phyloP scores from a whole-genome alignment of 2,329 filamentous ascomycete genomes.

The Hypomyces perniciosus region DNA sequence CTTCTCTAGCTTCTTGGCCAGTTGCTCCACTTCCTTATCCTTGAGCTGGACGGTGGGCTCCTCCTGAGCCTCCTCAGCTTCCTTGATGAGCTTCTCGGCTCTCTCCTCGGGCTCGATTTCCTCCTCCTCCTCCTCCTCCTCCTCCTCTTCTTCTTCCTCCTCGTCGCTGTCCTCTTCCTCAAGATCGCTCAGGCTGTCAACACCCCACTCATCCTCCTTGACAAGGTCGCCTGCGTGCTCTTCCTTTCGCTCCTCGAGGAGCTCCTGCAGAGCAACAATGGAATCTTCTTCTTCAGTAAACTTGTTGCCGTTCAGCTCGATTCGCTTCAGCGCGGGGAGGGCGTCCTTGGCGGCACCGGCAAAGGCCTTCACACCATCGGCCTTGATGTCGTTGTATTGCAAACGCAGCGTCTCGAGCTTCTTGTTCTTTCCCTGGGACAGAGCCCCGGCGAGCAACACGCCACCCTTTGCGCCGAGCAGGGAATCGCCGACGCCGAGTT shows the following conservation, averaged over 20 bases:
- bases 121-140: conserved; percentile 62
- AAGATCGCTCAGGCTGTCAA: conserved; percentile 82
- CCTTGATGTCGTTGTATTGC: conserved; percentile 92
- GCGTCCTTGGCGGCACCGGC: conserved; percentile 59
- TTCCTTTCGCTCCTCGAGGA: conserved; percentile 74
- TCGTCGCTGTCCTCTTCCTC: conserved; percentile 67
- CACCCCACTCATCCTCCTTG: conserved; percentile 74
- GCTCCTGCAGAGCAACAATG: conserved; percentile 60
- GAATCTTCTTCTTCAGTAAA: conserved; percentile 79
- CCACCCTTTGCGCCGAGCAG: conserved; percentile 74
- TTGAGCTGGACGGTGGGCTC: conserved; percentile 65
- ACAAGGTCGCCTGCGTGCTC: conserved; percentile 59
- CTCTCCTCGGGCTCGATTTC: conserved; percentile 61
- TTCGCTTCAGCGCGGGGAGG: conserved; percentile 71
- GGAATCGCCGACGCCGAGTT: conserved; percentile 86
- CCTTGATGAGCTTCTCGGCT: conserved; percentile 62
- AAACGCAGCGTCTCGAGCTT: conserved; percentile 76
- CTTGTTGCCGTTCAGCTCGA: conserved; percentile 95
- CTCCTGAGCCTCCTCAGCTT: conserved; percentile 66
- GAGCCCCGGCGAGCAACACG: conserved; percentile 63
- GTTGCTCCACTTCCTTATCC: conserved; percentile 72
- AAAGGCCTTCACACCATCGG: conserved; percentile 65
- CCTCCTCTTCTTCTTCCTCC: conserved; percentile 54
- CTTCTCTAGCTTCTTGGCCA: conserved; percentile 72
- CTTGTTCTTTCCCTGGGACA: conserved; percentile 68